Evolutionary conservation across 2,329 filamentous ascomycete genomes (phyloP), one percentile per base, ranked within the genome.

Genomic region (Aspergillus melleus): DNA sequence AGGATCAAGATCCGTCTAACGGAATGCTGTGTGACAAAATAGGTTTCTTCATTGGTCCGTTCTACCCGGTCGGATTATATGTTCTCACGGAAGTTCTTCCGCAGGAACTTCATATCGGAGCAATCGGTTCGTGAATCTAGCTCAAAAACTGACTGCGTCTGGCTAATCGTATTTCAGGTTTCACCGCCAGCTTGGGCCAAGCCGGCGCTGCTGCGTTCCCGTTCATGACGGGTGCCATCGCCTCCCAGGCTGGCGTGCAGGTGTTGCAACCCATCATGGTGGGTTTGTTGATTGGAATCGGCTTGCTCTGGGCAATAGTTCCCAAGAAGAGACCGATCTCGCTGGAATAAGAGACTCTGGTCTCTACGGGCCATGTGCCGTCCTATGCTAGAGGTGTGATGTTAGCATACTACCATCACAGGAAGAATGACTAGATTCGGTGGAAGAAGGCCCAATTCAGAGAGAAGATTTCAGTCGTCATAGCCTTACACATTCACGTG

Each of bases 381-480:
- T n/a, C 36, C 36, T 42, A n/a, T 42, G 10, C 42, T 16, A 46
- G 42, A 20, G 6, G 10, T 36, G 14, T 36, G 19, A 20, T 5
- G 39, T 58, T 51, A 56, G 54, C 49, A 51, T 30, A 24, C 39
- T 11, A 4, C n/a, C 9, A 42, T 16, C 12, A 16, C 47, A 10
- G 4, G 47, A 44, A 50, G n/a, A n/a, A 47, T 5, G 44, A 47
- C 19, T 20, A 55, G 44, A 57, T 39, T 12, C 58, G 29, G 46
- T 26, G 26, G 12, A 55, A 46, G 26, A 20, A 54, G 55, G 24
- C 29, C 26, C 12, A 51, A 49, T 39, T 79, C 77, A 79, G 77
- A 79, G 77, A 79, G 77, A 79, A 79, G 77, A 79, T 79, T 77
- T 68, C 61, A 64, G 65, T 79, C 77, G 72, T 70, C 76, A 77